Evolutionary conservation across 306 rosid species (phyloP), one percentile per base, ranked within the genome.

Genomic region (Carpinus fangiana): DNA sequence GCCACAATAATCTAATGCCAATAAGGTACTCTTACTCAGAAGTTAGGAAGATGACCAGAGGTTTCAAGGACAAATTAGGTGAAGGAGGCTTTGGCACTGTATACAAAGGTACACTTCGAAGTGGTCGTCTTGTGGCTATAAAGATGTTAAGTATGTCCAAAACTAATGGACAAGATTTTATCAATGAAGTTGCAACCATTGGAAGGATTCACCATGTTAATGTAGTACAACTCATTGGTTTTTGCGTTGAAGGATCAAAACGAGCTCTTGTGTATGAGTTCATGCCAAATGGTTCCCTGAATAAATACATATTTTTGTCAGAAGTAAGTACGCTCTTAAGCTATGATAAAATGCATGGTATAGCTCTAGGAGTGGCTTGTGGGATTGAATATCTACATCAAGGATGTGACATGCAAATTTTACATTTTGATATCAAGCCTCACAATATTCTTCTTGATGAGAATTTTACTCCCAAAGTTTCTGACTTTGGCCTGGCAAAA

Each of bases 241-340:
- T 70, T n/a, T 81, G 78, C 18, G 74, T 61, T 23, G 81, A 81
- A 11, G 53, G 73, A 11, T 50, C 77, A 28, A 81, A 72, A 72
- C 54, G 78, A 2, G 82, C 73, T 51, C 77, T 79, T 21, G 12
- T 72, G 2, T 72, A 77, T 20, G 79, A 82, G 21, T 82, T 38
- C 23, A 82, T 82, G 85, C 20, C 79, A n/a, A 77, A 77, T 72
- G 76, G 79, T 0, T 82, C 85, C 14, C 56, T 82, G 3, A 81
- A 82, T 23, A 82, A 78, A 57, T 82, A 82, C 31, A 56, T 73
- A 16, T 82, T 77, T 28, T 6, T 5, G 8, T 0, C 73, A 52
- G 52, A 73, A 18, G 12, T 38, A 0, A 55, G 18, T 0, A 73
- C n/a, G 0, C 0, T 57, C 31, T 10, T 73, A 12, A 36, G 1